phyloP scores from a whole-genome alignment of 1,284 basidiomycete species.

The Rhodofomes roseus region DNA sequence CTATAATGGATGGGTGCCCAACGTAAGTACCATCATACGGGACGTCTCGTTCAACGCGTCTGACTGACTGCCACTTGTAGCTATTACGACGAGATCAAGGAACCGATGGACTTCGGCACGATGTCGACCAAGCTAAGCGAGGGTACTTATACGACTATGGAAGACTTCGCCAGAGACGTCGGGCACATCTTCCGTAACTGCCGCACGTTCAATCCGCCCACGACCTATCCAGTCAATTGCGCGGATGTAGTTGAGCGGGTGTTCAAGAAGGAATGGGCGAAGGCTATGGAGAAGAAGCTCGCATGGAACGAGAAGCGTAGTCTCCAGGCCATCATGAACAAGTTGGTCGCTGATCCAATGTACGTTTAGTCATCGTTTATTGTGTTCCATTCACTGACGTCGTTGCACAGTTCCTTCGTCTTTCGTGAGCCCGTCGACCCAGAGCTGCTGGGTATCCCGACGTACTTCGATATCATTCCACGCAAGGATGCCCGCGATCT shows the following conservation, averaged over 20 bases:
- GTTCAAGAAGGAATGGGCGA: slow-evolving; percentile 88
- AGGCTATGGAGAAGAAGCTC: slow-evolving; percentile 72
- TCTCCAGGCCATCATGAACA: slow-evolving; percentile 70
- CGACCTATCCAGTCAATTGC: slow-evolving; percentile 70
- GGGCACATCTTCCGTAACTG: slow-evolving; percentile 89
- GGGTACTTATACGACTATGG: slow-evolving; percentile 74
- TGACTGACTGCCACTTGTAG: slow-evolving; percentile 36
- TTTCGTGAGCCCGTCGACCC: slow-evolving; percentile 89
- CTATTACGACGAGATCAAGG: slow-evolving; percentile 89
- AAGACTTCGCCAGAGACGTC: slow-evolving; percentile 78
- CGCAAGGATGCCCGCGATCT: slow-evolving; percentile 88
- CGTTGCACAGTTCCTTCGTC: slow-evolving; percentile 54
- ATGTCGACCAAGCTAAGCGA: slow-evolving; percentile 70
- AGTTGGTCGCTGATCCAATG: slow-evolving; percentile 70
- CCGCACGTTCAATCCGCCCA: slow-evolving; percentile 83
- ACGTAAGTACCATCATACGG: slow-evolving; percentile 68
- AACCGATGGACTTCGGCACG: slow-evolving; percentile 95
- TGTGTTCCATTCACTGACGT: background rate
- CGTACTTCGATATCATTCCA: slow-evolving; percentile 80
- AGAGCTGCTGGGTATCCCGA: slow-evolving; percentile 72
- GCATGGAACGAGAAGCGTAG: slow-evolving; percentile 80
- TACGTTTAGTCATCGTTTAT: slow-evolving; percentile 35
- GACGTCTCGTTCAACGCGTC: slow-evolving; percentile 86
- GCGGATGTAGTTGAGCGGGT: slow-evolving; percentile 72
- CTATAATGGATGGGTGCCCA: slow-evolving; percentile 78